phyloP scores from a whole-genome alignment of 345 rosid genomes.

The Sonneratia alba region DNA sequence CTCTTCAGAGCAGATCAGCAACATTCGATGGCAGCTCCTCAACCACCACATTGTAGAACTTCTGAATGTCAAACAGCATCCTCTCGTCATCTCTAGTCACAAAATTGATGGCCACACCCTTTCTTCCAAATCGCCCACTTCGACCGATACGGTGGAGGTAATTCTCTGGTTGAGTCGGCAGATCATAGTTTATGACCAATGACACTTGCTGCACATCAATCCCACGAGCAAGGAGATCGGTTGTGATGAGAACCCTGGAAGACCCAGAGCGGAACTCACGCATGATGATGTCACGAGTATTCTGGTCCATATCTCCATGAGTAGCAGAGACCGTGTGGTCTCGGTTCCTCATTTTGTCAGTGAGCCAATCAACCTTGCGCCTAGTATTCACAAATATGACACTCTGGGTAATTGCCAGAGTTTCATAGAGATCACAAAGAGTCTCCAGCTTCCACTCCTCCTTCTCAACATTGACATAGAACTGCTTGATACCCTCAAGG shows the following conservation, averaged over 20 bases:
- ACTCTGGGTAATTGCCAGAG: constrained; percentile 82
- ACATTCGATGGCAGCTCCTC: constrained; percentile 9
- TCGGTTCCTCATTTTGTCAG: constrained; percentile 74
- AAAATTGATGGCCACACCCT: constrained; percentile 11
- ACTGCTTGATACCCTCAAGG: constrained; percentile 89
- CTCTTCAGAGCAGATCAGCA: constrained; percentile 6
- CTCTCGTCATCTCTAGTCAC: constrained; percentile 6
- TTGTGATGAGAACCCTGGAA: constrained; percentile 10
- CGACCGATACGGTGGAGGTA: constrained; percentile 10
- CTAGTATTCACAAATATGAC: constrained; percentile 88
- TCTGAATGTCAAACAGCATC: constrained; percentile 10
- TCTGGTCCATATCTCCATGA: constrained; percentile 60
- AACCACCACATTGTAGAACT: constrained; percentile 8
- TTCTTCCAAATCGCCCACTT: constrained; percentile 9
- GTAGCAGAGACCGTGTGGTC: constrained; percentile 93
- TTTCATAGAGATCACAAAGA: constrained; percentile 76
- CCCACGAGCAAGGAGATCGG: constrained; percentile 8
- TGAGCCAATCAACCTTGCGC: constrained; percentile 90
- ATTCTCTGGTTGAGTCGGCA: constrained; percentile 10
- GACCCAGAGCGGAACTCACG: constrained; percentile 24
- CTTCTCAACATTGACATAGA: constrained; percentile 66
- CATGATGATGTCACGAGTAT: constrained; percentile 45
- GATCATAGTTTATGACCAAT: constrained; percentile 8
- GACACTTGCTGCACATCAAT: constrained; percentile 10
- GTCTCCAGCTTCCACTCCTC: constrained; percentile 93